These are phyloP conservation scores for Nakazawaea peltata DNA, from an alignment of 805 yeast genomes.

Conservation along the genomic window DNA sequence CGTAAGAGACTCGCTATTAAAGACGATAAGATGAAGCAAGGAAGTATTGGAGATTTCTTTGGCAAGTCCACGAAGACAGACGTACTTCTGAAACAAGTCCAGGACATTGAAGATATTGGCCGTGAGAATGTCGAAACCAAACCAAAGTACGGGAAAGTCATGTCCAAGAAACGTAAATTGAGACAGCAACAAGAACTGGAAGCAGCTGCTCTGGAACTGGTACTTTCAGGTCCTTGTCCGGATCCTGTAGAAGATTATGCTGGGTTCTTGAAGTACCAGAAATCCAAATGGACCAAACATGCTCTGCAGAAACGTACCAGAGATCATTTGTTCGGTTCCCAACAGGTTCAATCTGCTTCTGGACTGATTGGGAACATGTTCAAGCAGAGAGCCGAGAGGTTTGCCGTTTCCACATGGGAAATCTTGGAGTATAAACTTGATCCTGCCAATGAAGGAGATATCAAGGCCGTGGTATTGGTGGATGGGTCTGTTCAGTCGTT, in stretches of 20 bases:
- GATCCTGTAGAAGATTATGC: conserved; percentile 58
- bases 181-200: conserved; percentile 17
- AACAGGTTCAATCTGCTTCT: conserved; percentile 32
- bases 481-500: conserved; percentile 69
- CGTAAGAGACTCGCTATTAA: conserved; percentile 49
- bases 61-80: conserved; percentile 32
- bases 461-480: conserved; percentile 64
- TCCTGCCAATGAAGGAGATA: conserved; percentile 55
- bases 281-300: conserved; percentile 82
- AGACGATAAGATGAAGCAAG: conserved; percentile 67
- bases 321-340: conserved; percentile 68
- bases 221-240: conserved; percentile 51
- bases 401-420: conserved; percentile 80
- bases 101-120: conserved; percentile 75
- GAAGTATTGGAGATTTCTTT: conserved; percentile 54
- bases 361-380: conserved; percentile 59
- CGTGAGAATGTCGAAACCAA: conserved; percentile 19
- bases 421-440: conserved; percentile 62
- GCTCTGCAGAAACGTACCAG: conserved; percentile 66
- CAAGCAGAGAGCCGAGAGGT: conserved; percentile 69
- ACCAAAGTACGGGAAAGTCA: conserved; percentile 36
- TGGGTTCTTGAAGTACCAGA: conserved; percentile 66
- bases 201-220: conserved; percentile 29
- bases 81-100: conserved; percentile 29
- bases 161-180: conserved; percentile 35